A percentile compares a stretch with the other conserved stretches of the same genome.
Conservation (phyloP, 2,329 filamentous ascomycete species). For the Emergomyces orientalis region DNA sequence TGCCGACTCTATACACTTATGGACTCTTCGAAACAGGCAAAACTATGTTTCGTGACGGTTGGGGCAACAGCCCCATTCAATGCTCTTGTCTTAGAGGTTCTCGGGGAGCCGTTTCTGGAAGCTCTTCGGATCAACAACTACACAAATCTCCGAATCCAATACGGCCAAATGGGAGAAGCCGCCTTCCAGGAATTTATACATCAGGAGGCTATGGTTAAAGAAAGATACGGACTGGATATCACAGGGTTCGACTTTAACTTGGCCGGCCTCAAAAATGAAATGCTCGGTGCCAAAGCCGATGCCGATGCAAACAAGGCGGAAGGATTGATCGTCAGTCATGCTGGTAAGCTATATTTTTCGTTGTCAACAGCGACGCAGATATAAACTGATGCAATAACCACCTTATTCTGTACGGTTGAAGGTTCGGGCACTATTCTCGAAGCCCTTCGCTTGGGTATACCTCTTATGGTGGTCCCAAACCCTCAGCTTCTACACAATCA, state of each 20-base stretch:
- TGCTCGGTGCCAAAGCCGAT: conserved; percentile 45
- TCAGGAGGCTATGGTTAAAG: conserved; percentile 19
- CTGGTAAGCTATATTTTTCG: conserved; percentile 50
- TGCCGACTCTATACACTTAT: conserved; percentile 8
- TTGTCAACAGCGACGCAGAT: not conserved
- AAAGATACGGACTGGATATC: conserved; percentile 42
- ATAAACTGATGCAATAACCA: not conserved
- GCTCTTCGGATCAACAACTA: conserved; percentile 53
- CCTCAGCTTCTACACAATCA: conserved; percentile 75
- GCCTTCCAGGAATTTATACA: conserved; percentile 41
- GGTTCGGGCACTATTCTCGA: conserved; percentile 86
- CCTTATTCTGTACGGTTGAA: conserved; percentile 29
- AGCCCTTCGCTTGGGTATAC: conserved; percentile 61
- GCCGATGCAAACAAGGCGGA: conserved; percentile 34
- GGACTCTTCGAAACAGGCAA: conserved; percentile 22
- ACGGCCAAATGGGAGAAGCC: conserved; percentile 56
- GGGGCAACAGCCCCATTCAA: conserved; percentile 84
- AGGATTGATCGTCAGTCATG: conserved; percentile 80
- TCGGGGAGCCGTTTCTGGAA: conserved; percentile 54
- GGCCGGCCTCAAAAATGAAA: conserved; percentile 49
- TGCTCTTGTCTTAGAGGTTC: conserved; percentile 56
- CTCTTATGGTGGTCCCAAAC: conserved; percentile 87
- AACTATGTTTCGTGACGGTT: conserved; percentile 72
- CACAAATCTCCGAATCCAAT: conserved; percentile 68
- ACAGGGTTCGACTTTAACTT: conserved; percentile 58